phyloP scores from a whole-genome alignment of 441 rosid genomes.

The Mallotus repandus region DNA sequence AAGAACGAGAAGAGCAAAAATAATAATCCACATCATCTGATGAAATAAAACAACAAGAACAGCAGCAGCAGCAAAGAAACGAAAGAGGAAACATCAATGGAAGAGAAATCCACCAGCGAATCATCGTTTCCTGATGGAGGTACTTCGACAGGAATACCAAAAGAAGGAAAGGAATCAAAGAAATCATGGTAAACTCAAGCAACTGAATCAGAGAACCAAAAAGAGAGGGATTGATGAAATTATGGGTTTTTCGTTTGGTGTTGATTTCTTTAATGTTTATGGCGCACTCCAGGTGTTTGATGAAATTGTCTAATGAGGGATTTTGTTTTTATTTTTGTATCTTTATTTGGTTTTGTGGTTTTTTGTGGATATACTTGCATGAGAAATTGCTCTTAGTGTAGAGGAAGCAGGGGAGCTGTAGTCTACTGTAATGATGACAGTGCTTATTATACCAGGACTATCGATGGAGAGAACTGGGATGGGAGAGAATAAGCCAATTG shows the following conservation, averaged over 20 bases:
- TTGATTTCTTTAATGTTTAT: too few relatives aligned
- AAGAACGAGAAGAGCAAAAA: conserved; percentile 17
- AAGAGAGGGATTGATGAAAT: too few relatives aligned
- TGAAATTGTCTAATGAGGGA: too few relatives aligned
- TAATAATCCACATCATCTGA: conserved; percentile 12
- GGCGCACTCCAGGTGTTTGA: too few relatives aligned
- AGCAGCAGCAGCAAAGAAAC: conserved; percentile 20
- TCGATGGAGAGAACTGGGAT: conserved; percentile 62
- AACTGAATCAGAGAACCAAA: conserved; percentile 70
- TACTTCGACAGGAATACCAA: conserved; percentile 54
- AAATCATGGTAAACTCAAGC: conserved; percentile 82
- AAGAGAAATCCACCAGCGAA: conserved; percentile 23
- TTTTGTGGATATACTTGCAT: too few relatives aligned
- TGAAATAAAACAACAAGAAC: conserved; percentile 4
- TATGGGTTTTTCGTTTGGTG: too few relatives aligned
- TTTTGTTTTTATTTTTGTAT: too few relatives aligned
- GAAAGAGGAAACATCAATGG: conserved; percentile 22
- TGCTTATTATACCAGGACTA: conserved; percentile 50
- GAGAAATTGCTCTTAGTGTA: conserved; percentile 47
- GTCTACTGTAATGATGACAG: conserved; percentile 48
- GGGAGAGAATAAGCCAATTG: conserved; percentile 74
- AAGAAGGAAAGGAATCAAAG: conserved; percentile 78
- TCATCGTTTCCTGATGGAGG: conserved; percentile 29
- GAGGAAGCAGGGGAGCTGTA: conserved; percentile 72
- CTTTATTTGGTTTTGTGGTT: too few relatives aligned